Base-by-base conservation (phyloP, 148 eudicot genomes). In the Cornus suecica region DNA sequence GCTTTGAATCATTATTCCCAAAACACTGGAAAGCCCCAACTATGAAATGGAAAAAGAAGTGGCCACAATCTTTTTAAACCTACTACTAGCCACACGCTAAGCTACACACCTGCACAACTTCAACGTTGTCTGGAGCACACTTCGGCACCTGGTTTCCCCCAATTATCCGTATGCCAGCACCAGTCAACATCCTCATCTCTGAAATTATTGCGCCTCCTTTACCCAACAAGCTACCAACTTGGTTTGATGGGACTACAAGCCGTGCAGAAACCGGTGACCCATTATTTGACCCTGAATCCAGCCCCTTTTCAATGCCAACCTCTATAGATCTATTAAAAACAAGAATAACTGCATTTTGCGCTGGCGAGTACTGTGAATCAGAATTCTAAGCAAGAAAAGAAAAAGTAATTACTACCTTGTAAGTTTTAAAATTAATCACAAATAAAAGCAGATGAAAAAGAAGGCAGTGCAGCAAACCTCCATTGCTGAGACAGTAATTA, bases 141-240 rank as follows among this genome's bases (percentile, higher is more conserved):
- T 74, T 86, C 2, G 98, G 94, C 41, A 85, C 69, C 78, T 87
- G 84, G 48, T 88, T 82, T 34, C 83, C 83, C 56, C 84, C 86
- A 65, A 84, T 62, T 71, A 94, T 83, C 54, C 83, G 74, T 65
- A 94, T 84, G 66, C 52, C 64, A 80, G 94, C 77, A 64, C 94
- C 88, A 75, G 90, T 91, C 75, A 68, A 74, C 77, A 84, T 94
- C 86, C 98, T 88, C 88, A 94, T 87, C 68, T 91, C 91, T 52
- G 97, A 76, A 70, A 94, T 78, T 76, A 86, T 85, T 63, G 85
- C 63, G n/a, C 91, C 97, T 68, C 92, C 94, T 81, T 88, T 90
- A 18, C 98, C 98, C 79, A 94, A 70, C 75, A 94, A 80, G 76
- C 91, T 83, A 31, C 97, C 98, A 80, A 88, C 85, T 79, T 90